These are phyloP conservation scores for Auricularia heimuer DNA, from an alignment of 768 basidiomycete genomes.

Conservation along the genomic window DNA sequence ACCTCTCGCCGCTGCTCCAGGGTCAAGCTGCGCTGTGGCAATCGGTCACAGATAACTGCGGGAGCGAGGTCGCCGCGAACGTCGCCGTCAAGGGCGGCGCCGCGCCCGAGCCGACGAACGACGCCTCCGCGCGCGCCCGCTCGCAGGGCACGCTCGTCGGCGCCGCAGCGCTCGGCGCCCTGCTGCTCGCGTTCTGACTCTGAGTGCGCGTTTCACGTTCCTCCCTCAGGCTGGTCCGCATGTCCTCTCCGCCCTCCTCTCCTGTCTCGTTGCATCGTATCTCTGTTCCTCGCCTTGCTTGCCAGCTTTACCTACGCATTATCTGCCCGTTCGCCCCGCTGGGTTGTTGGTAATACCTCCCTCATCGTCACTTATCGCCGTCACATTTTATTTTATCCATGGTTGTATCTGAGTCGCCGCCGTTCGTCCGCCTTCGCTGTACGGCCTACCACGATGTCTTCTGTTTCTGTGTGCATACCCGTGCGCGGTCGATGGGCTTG, in stretches of 20 bases:
- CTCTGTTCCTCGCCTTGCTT: no score
- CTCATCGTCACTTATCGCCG: no score
- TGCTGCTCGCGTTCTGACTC: background rate
- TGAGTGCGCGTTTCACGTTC: no score
- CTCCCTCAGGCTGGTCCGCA: background rate
- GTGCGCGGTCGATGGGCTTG: no score
- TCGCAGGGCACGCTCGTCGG: background rate
- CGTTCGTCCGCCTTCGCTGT: no score
- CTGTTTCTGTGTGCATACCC: no score
- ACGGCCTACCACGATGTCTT: no score
- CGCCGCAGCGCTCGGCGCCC: background rate
- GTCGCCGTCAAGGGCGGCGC: conserved; percentile 1
- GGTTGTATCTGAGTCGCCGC: no score
- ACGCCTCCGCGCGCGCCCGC: background rate
- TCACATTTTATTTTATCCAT: no score
- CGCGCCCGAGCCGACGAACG: background rate
- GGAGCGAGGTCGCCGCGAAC: conserved; percentile 40
- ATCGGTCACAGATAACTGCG: conserved; percentile 55
- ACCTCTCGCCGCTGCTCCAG: conserved; percentile 49
- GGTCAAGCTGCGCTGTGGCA: conserved; percentile 60
- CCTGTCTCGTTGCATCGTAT: no score
- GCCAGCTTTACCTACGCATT: background rate
- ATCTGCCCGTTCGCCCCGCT: background rate
- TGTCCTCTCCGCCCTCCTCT: no score
- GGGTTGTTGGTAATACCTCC: background rate